phyloP scores from a whole-genome alignment of 768 basidiomycete species.

The Austroboletus festivus region DNA sequence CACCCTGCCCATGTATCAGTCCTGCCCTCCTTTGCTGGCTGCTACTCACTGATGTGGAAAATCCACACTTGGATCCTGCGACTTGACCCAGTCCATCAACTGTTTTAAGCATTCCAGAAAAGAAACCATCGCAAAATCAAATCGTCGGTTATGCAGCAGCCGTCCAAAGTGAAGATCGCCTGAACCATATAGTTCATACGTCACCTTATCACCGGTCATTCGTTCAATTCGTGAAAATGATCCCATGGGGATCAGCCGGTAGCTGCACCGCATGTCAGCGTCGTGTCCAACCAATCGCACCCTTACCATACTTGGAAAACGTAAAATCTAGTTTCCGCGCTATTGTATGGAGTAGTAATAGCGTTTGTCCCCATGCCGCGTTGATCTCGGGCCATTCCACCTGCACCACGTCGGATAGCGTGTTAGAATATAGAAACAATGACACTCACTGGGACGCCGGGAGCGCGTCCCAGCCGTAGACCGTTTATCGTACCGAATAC shows the following conservation, averaged over 20 bases:
- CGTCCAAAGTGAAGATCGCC: slow-evolving; percentile 89
- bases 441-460: slow-evolving; percentile 68
- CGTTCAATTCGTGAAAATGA: slow-evolving; percentile 92
- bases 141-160: slow-evolving; percentile 89
- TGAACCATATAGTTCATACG: slow-evolving; percentile 92
- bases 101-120: slow-evolving; percentile 95
- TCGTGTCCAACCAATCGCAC: neutral
- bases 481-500: slow-evolving; percentile 99
- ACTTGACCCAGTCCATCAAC: slow-evolving; percentile 80
- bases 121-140: slow-evolving; percentile 94
- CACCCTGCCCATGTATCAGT: slow-evolving; percentile 48
- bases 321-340: slow-evolving; percentile 87
- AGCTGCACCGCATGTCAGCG: slow-evolving; percentile 46
- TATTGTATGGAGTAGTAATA: slow-evolving; percentile 88
- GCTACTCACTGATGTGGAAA: slow-evolving; percentile 82
- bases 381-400: slow-evolving; percentile 99
- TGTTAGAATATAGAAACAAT: neutral
- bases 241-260: slow-evolving; percentile 89
- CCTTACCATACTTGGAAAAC: slow-evolving; percentile 71
- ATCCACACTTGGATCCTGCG: slow-evolving; percentile 67
- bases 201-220: slow-evolving; percentile 73
- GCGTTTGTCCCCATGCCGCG: slow-evolving; percentile 95
- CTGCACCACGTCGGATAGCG: slow-evolving; percentile 35
- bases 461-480: slow-evolving; percentile 83
- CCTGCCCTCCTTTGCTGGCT: slow-evolving; percentile 1